Percentiles rank a stretch among this genome's conserved stretches.
Conservation (phyloP, 2,329 filamentous ascomycete genomes). For the Chaetomium sp. region DNA sequence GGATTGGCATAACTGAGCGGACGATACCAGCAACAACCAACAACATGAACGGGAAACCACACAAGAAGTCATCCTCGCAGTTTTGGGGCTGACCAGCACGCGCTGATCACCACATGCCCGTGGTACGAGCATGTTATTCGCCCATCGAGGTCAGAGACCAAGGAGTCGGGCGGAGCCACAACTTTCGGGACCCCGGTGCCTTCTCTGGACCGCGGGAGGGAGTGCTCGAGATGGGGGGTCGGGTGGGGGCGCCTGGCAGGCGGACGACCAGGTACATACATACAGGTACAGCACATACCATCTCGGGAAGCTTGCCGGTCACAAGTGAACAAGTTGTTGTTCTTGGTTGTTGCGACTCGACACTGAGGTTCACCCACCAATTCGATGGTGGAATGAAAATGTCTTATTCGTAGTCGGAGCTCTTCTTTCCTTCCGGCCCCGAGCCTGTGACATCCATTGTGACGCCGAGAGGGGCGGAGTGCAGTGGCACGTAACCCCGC, state of each 20-base stretch:
- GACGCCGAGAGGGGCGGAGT: conserved; percentile 1
- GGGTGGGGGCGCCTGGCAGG: conserved; percentile 1
- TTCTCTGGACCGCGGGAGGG: background rate
- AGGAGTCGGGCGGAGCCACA: background rate
- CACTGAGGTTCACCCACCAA: background rate
- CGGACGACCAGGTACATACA: background rate
- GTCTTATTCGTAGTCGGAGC: background rate
- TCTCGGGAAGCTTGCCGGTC: background rate
- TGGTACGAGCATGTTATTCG: background rate
- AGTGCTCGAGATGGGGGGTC: conserved; percentile 4
- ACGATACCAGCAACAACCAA: background rate
- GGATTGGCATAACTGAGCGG: no score
- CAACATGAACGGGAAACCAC: background rate
- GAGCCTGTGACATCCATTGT: background rate
- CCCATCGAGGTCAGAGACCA: background rate
- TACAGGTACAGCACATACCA: no score
- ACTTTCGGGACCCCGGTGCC: background rate
- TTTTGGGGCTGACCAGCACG: no score
- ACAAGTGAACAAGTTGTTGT: background rate
- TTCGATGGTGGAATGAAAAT: background rate
- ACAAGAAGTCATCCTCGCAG: background rate
- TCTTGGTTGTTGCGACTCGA: background rate
- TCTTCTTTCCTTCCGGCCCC: background rate
- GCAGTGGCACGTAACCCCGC: background rate
- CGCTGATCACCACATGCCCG: background rate